Base-by-base conservation (phyloP, 2,329 filamentous ascomycete genomes). In the Neoarthrinium moseri region DNA sequence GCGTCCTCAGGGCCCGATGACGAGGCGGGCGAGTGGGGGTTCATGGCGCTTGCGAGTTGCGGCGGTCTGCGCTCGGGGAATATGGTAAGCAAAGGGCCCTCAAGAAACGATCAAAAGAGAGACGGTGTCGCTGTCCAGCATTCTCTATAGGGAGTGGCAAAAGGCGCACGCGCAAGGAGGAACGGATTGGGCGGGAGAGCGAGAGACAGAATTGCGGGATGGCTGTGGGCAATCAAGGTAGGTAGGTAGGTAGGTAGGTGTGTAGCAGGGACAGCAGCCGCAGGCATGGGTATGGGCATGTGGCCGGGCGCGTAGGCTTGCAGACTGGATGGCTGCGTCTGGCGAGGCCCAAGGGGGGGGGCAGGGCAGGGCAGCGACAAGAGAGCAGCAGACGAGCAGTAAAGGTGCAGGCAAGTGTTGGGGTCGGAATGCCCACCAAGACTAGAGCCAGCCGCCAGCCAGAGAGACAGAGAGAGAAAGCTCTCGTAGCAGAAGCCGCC, bases 1-100 rank as follows among this genome's bases (percentile, higher is more conserved):
- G 82, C 79, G 66, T 96, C 91, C 70, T 92, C 91, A 57, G 83
- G 84, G 37, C 88, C 88, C 50, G 85, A 89, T 46, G 84, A 81
- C 43, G 88, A 87, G 43, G 86, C 86, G 49, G 89, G 87, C 51
- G 90, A 92, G 58, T 85, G 78, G 38, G 61, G 76, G 72, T 84
- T 70, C 82, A 77, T 73, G 74, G 73, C 68, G 73, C 73, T 68
- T 51, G 79, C 67, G 53, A 80, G 64, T 57, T 81, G 77, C 49
- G 78, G 72, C 51, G 76, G 72, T 71, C 78, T 83, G 59, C 64
- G 23, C 10, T 51, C 48, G 51, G n/a, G n/a, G 51, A 22, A 47
- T 53, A 49, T 50, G 56, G 55, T 66, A 55, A 69, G 65, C 53
- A 51, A 48, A 30, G 26, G 37, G 35, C 53, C 49, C 40, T n/a